These are phyloP conservation scores for Phytophthora sp. DNA, from an alignment of 352 stramenopile species.

Conservation along the genomic window DNA sequence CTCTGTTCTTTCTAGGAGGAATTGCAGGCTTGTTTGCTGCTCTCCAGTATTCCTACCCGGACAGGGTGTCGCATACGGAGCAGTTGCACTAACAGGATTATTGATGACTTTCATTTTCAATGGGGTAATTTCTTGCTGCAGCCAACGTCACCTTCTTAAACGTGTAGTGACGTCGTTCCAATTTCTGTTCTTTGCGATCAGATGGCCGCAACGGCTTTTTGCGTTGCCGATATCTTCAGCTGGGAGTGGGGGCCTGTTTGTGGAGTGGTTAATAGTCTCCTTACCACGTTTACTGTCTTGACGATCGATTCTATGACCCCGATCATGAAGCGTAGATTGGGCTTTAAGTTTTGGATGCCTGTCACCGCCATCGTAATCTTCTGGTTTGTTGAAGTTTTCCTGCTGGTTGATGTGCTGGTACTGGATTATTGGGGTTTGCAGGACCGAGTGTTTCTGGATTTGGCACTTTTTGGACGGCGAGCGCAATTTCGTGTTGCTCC, in stretches of 20 bases:
- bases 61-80: neutral
- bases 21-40: neutral
- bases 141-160: conserved; percentile 11
- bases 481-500: conserved; percentile 5
- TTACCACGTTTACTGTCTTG: neutral
- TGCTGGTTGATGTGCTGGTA: neutral
- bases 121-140: conserved; percentile 3
- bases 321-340: neutral
- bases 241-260: conserved; percentile 6
- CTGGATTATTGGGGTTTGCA: neutral
- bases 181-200: conserved; percentile 5
- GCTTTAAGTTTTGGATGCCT: neutral
- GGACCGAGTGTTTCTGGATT: conserved; percentile 8
- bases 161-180: conserved; percentile 10
- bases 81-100: neutral
- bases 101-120: neutral
- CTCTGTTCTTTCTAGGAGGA: neutral
- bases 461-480: neutral
- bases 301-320: conserved; percentile 2
- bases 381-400: neutral
- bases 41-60: neutral
- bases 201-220: neutral
- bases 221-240: conserved; percentile 4
- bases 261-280: neutral
- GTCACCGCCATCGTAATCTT: neutral